Percentiles rank a stretch among this genome's conserved stretches.
Conservation (phyloP, 73 alveolate species). For the Durusdinium trenchii region DNA sequence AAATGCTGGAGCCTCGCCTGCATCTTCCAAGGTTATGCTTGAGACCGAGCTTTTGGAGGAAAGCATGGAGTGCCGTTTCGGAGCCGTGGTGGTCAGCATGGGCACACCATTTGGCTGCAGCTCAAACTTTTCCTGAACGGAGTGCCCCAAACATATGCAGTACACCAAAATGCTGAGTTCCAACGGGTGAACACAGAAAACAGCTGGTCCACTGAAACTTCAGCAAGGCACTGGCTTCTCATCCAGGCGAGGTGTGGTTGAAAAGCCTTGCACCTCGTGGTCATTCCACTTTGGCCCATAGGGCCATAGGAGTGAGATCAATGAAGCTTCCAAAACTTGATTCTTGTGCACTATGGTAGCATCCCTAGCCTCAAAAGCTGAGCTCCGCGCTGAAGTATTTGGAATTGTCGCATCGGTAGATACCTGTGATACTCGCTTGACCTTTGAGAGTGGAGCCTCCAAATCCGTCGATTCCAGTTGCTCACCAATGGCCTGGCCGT, state of each 20-base stretch:
- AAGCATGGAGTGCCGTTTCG: constrained; percentile 64
- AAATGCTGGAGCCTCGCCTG: constrained; percentile 20
- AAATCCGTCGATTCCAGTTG: background rate
- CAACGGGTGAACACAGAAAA: background rate
- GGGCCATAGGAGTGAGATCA: background rate
- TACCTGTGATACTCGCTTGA: background rate
- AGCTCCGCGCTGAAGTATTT: background rate
- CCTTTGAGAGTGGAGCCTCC: background rate
- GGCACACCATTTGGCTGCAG: constrained; percentile 72
- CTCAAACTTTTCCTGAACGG: constrained; percentile 14
- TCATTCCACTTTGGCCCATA: background rate
- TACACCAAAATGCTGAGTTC: background rate
- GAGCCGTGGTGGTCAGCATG: constrained; percentile 24
- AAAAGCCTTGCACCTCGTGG: background rate
- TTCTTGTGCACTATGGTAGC: no score
- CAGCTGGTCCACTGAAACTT: background rate
- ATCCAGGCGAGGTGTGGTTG: background rate
- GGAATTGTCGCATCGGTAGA: background rate
- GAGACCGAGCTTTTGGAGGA: constrained; percentile 47
- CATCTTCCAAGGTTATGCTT: constrained; percentile 7
- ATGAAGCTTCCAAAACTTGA: background rate
- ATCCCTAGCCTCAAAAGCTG: no score
- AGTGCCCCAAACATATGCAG: background rate
- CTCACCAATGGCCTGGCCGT: constrained; percentile 20
- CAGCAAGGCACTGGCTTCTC: constrained; percentile 36